phyloP scores from a whole-genome alignment of 108 stramenopile genomes.

The Skeletonema potamos region DNA sequence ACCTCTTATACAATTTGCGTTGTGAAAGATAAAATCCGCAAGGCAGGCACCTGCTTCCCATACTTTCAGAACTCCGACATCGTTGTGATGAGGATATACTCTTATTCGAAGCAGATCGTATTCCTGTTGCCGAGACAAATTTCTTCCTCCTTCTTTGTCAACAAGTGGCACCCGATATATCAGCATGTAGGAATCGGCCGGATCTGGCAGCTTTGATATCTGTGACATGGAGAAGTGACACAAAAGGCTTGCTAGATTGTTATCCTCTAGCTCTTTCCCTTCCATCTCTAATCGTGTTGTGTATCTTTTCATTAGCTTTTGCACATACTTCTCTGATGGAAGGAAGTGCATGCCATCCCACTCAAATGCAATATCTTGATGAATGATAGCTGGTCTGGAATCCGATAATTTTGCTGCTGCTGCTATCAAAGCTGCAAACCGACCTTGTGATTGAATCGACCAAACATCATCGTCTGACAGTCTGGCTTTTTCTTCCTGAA shows the following conservation, averaged over 20 bases:
- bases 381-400: neutral
- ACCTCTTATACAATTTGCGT: conserved; percentile 26
- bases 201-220: conserved; percentile 32
- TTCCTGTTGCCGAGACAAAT: neutral
- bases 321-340: conserved; percentile 53
- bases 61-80: conserved; percentile 62
- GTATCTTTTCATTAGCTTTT: conserved; percentile 38
- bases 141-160: neutral
- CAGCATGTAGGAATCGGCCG: conserved; percentile 35
- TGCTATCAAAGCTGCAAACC: neutral
- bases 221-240: conserved; percentile 35
- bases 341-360: conserved; percentile 10
- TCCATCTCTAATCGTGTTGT: conserved; percentile 29
- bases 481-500: neutral
- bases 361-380: neutral
- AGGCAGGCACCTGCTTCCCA: conserved; percentile 80
- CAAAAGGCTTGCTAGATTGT: conserved; percentile 27
- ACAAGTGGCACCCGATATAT: conserved; percentile 38
- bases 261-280: conserved; percentile 14
- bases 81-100: conserved; percentile 71
- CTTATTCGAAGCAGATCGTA: conserved; percentile 40
- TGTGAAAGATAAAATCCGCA: conserved; percentile 53
- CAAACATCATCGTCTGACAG: neutral
- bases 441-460: neutral
- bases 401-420: neutral